Evolutionary conservation across 805 yeast genomes (phyloP), one percentile per base, ranked within the genome.

Genomic region (Maudiozyma barnettii): DNA sequence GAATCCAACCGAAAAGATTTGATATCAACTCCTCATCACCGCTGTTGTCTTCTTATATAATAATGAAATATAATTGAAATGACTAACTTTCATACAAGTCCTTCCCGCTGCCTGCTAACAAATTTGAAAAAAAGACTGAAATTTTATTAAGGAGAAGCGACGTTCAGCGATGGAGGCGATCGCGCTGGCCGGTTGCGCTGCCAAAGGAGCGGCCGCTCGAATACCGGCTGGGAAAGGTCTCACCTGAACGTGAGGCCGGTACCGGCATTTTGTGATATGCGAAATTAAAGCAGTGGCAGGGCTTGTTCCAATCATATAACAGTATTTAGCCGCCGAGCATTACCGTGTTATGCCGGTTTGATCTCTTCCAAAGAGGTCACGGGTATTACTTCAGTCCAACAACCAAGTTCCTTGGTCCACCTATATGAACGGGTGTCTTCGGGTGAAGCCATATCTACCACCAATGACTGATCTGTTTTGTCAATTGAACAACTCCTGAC

Each of bases 401-500:
- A 60, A 18, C 64, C 63, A n/a, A 63, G 46, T 13, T 50, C 45
- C 7, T 45, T 36, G 7, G 40, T 42, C 67, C 67, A 63, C 23
- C 43, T 39, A 41, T 51, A 63, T 4, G 42, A 20, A 19, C 14
- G 2, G 21, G 40, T 43, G 26, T 39, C 43, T 5, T 50, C 47
- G 1, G 59, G 60, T 40, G 53, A 48, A 2, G 35, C 42, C 39
- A 58, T 31, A 14, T 49, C 49, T 13, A 59, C 47, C n/a, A 49
- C 16, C 13, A 59, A 30, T 14, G 57, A 49, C 18, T 41, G 39
- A 23, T 43, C 51, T 4, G 39, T 37, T 7, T 20, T 16, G 19
- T 45, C 46, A 7, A 48, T 33, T 13, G 10, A 19, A 36, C 41
- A 45, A 18, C 37, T 29, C 4, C 38, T 35, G 19, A 64, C 51